Base-by-base conservation (phyloP, 176 grass and related monocot species). In the Puccinellia tenuiflora region DNA sequence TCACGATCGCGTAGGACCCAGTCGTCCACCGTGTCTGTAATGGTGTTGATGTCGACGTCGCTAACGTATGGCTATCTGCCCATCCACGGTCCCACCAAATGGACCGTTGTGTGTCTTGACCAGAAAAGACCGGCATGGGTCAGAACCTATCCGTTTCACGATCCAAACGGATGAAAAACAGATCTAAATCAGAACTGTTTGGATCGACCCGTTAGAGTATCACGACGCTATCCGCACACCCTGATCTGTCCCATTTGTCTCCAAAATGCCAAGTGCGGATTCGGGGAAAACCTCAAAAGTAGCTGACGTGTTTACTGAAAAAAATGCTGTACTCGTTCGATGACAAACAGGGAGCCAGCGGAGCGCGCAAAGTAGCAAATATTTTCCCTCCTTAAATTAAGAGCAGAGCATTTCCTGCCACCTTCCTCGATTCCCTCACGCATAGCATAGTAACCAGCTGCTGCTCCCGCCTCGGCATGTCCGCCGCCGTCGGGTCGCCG, bases 401-500 rank as follows among this genome's bases (percentile, higher is more conserved):
- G 3, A 10, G 20, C 13, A 78, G 20, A 67, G 22, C 65, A 42
- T 56, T 42, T 30, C 34, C 67, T 56, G 79, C 79, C 79, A 81
- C 79, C 79, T 70, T 70, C 9, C 34, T 70, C 34, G 65, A 70
- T 81, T 38, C 59, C 77, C 33, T 63, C 59, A 9, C 34, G 55
- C 43, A 3, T 4, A 1, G 50, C 76, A 15, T 24, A 29, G 59
- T 17, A 29, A 13, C 51, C 22, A 75, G 22, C 55, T 17, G 42
- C 78, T 42, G 29, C 20, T 3, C 20, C 5, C 26, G 21, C 62
- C 51, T 51, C 15, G 43, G n/a, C 73, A 72, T 81, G 26, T 52
- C 83, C 77, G 88, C 78, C 46, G 56, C 85, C 81, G 71, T 34
- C 0, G 77, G 62, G 1, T 64, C 64, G 34, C 53, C 61, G 16